Base-by-base conservation (phyloP, 1,284 basidiomycete genomes). In the Cryptococcus neoformans region DNA sequence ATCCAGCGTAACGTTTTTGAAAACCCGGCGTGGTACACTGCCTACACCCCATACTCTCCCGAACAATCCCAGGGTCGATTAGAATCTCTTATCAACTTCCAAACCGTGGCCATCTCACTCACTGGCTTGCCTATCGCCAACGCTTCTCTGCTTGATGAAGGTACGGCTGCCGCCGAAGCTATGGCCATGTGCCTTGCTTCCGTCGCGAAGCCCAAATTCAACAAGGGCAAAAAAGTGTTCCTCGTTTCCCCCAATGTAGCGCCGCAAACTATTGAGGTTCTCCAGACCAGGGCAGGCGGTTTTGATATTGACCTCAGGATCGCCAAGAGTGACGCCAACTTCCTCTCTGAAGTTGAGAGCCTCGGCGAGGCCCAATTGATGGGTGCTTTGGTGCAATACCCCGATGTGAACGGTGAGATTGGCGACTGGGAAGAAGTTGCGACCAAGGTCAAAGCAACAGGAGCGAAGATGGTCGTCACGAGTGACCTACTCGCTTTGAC, bases 1-100 rank as follows among this genome's bases (percentile, higher is more conserved):
- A 90, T 97, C 75, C 82, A 94, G 67, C 88, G 93, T 64, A 97
- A 95, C 74, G 90, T 95, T 62, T 87, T 92, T 80, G 94, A 99
- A 78, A 98, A 96, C 75, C 95, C 94, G 28, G 90, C 88, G 9
- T 99, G 95, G 95, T 98, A 98, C 79, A 98, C 94, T 3, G 92
- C 90, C 51, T 98, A 98, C 77, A 97, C 93, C 2, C 94, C 95
- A 1, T 83, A 80, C 64, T 76, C 74, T 14, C 75, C 76, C 21
- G 75, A 77, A 62, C 76, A 77, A 63, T 74, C 75, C 38, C 77
- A 78, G 65, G 75, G 92, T 53, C 92, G 95, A 59, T 83, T 99
- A 55, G 95, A 99, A 76, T 97, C 93, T 5, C 84, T 99, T 49
- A 85, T 99, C 73, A 99, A 99, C 79, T 99, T 87, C 75, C 95